Evolutionary conservation across 2,329 filamentous ascomycete species (phyloP).

Genomic region (Lachnellula subtilissima): DNA sequence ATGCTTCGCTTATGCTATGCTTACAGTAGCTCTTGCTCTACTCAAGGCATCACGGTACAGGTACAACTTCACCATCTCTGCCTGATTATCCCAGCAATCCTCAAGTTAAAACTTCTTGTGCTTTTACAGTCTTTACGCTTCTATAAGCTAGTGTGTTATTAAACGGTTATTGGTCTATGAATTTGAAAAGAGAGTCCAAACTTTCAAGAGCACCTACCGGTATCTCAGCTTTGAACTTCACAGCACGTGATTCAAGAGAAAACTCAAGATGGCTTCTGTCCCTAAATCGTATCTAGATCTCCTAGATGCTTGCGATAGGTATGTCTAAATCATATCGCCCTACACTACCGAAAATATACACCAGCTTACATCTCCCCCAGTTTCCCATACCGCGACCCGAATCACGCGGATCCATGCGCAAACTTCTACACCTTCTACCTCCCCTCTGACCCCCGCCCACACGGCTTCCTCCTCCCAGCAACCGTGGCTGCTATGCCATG

Average conservation of each 20-base stretch:
- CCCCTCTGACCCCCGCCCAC: slow-evolving; percentile 40
- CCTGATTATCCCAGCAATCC: too few species aligned
- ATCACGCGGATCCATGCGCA: too few species aligned
- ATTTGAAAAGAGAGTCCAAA: too few species aligned
- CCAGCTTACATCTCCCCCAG: not conserved
- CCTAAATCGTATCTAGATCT: slow-evolving; percentile 34
- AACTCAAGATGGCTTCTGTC: slow-evolving; percentile 5
- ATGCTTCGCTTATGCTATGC: too few species aligned
- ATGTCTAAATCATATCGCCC: slow-evolving; percentile 15
- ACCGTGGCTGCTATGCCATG: slow-evolving; percentile 45
- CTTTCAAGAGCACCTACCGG: too few species aligned
- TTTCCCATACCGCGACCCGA: slow-evolving; percentile 18
- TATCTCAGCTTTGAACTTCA: not conserved
- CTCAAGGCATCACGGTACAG: too few species aligned
- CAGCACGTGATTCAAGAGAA: not conserved
- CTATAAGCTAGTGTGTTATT: too few species aligned
- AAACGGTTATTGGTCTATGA: too few species aligned
- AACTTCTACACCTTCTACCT: slow-evolving; percentile 35
- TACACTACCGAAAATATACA: not conserved
- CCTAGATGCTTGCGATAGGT: slow-evolving; percentile 41
- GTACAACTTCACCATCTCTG: too few species aligned
- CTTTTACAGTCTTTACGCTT: too few species aligned
- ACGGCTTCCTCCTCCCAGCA: slow-evolving; percentile 46
- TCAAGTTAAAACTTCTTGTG: too few species aligned
- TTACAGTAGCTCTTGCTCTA: too few species aligned